phyloP scores from a whole-genome alignment of 2,329 filamentous ascomycete species.

The Pseudocercospora fijiensis region DNA sequence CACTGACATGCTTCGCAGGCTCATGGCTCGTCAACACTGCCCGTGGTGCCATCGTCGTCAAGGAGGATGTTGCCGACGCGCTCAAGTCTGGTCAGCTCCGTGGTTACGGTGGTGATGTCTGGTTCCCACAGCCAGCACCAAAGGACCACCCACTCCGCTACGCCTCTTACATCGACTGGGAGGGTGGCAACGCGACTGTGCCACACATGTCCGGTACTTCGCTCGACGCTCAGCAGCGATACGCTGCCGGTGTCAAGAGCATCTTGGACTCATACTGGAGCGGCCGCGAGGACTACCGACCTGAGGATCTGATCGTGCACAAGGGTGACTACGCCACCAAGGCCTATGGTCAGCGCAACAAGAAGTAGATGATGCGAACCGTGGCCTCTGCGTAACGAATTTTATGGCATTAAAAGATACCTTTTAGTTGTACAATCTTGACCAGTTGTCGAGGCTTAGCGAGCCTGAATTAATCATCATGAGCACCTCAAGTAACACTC shows the following conservation, averaged over 20 bases:
- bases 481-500: neutral
- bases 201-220: slow-evolving; percentile 98
- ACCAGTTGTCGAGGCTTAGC: neutral
- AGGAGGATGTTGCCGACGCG: slow-evolving; percentile 95
- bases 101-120: slow-evolving; percentile 85
- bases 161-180: slow-evolving; percentile 83
- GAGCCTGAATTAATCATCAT: neutral
- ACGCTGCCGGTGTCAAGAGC: slow-evolving; percentile 63
- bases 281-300: slow-evolving; percentile 82
- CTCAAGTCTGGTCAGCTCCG: slow-evolving; percentile 88
- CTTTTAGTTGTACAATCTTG: slow-evolving; percentile 9
- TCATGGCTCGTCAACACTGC: slow-evolving; percentile 98
- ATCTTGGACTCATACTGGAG: slow-evolving; percentile 91
- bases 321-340: slow-evolving; percentile 91
- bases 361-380: slow-evolving; percentile 17
- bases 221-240: slow-evolving; percentile 90
- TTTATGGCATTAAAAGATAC: slow-evolving; percentile 17
- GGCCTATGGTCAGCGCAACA: slow-evolving; percentile 72
- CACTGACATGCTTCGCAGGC: slow-evolving; percentile 50
- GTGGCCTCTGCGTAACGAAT: slow-evolving; percentile 16
- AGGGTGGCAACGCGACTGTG: slow-evolving; percentile 97
- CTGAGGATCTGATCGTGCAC: slow-evolving; percentile 87
- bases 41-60: slow-evolving; percentile 97
- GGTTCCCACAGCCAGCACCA: slow-evolving; percentile 97
- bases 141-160: slow-evolving; percentile 88